Evolutionary conservation across 805 yeast species (phyloP), one percentile per base, ranked within the genome.

Genomic region (Aciculoconidium aculeatum): DNA sequence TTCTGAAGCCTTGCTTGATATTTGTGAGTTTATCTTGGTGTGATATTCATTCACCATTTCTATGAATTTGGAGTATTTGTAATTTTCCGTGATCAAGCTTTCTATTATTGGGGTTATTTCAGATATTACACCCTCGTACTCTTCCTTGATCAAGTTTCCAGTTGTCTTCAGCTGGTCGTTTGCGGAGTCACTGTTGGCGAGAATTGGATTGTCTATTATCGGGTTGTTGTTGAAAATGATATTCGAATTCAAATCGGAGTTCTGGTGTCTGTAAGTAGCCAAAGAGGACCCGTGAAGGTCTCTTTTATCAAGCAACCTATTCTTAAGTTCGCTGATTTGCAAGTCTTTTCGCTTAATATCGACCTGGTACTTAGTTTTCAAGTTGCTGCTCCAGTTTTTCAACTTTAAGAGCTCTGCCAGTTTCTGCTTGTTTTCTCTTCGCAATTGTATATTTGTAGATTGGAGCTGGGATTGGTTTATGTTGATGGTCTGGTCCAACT

Each of bases 41-140:
- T 48, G 49, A 38, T 63, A 64, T 2, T 36, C 33, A 24, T 51
- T 58, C 14, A 61, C 29, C 3, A 39, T 37, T 15, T 48, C 45
- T 13, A 58, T 38, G 28, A 64, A 57, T 21, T 39, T 42, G 8
- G 62, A 41, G 35, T 55, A 63, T 34, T 57, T 55, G 26, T 47
- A 47, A 37, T 64, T 65, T 33, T 65, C 69, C 4, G 41, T 35
- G 28, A 58, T 45, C 26, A 63, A 46, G 28, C 51, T 54, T 27
- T 61, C 64, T 4, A 62, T 51, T 13, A 63, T 44, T 6, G 50
- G 51, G 6, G 62, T 53, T 23, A 61, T 40, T 24, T 60, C 58
- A 1, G 51, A 40, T 4, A 59, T 54, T 7, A 59, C 49, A 6
- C 44, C 45, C 23, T 54, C 63, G 34, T 58, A 55, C 31, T 61